Base-by-base conservation (phyloP, 805 yeast genomes). In the Ogataea pini region DNA sequence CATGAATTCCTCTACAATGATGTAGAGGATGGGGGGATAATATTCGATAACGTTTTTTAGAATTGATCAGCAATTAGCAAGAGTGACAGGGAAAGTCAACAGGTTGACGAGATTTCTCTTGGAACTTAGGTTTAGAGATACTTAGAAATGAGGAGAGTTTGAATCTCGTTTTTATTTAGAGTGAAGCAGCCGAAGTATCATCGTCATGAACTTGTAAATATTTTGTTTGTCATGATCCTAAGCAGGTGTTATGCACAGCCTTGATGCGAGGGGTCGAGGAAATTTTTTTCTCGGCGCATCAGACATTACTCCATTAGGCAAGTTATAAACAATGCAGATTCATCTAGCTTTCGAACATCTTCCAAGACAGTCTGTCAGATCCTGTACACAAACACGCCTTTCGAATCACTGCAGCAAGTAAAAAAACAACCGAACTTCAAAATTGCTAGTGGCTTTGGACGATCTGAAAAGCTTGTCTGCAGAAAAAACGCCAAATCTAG, bases 1-100 rank as follows among this genome's bases (percentile, higher is more conserved):
- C 54, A 51, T 42, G 52, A 49, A 9, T 51, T 56, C 19, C 29
- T 56, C 7, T 47, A 51, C 39, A 48, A 49, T 40, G 52, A 46
- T 7, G 14, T 36, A 13, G 57, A 51, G 39, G 51, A 50, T 9
- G 52, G 54, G 17, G 54, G 56, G 12, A 46, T 51, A 7, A 44
- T 56, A 2, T 49, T 54, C 42, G 59, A 56, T 42, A 54, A 54
- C 33, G 51, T 50, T 51, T 55, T 44, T 51, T 14, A 28, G 8
- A 6, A 22, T 8, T 22, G 25, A 22, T 22, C 7, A 22, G 25
- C 25, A n/a, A n/a, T n/a, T n/a, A n/a, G n/a, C n/a, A n/a, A n/a
- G n/a, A n/a, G n/a, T n/a, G n/a, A n/a, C n/a, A n/a, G n/a, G n/a
- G n/a, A n/a, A n/a, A n/a, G n/a, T n/a, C n/a, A n/a, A n/a, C n/a